phyloP scores from a whole-genome alignment of 208 protist species.

The Trypanosoma avium region DNA sequence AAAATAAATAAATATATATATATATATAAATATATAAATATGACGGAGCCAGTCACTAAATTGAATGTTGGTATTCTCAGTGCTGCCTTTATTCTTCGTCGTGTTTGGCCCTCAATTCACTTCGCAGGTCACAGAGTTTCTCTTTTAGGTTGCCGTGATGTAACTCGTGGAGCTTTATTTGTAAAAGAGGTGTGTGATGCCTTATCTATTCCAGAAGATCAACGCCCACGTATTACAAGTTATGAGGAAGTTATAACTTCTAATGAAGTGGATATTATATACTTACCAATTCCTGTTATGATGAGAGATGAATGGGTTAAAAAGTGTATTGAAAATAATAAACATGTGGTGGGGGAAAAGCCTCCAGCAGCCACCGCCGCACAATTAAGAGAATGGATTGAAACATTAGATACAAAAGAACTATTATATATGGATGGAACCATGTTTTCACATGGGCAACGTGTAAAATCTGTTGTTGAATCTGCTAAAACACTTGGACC shows the following conservation, averaged over 20 bases:
- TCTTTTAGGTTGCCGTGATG: conserved; percentile 2
- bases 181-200: conserved; percentile 32
- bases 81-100: conserved; percentile 12
- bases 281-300: conserved; percentile 40
- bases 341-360: conserved; percentile 71
- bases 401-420: conserved; percentile 35
- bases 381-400: conserved; percentile 52
- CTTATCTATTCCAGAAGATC: conserved; percentile 31
- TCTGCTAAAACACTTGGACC: conserved; percentile 26
- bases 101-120: conserved; percentile 13
- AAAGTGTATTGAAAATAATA: conserved; percentile 47
- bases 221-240: conserved; percentile 13
- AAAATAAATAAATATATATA: neutral
- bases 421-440: conserved; percentile 73
- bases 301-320: conserved; percentile 40
- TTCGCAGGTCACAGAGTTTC: conserved; percentile 3
- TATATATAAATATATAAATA: conserved; percentile 5
- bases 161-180: conserved; percentile 2
- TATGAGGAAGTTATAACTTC: conserved; percentile 35
- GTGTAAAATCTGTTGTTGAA: conserved; percentile 30
- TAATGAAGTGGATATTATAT: conserved; percentile 34
- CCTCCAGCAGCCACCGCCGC: conserved; percentile 37
- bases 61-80: conserved; percentile 17
- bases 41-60: neutral
- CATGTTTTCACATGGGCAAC: conserved; percentile 49